Base-by-base conservation (phyloP, 345 rosid species). In the Limnanthes douglasii region DNA sequence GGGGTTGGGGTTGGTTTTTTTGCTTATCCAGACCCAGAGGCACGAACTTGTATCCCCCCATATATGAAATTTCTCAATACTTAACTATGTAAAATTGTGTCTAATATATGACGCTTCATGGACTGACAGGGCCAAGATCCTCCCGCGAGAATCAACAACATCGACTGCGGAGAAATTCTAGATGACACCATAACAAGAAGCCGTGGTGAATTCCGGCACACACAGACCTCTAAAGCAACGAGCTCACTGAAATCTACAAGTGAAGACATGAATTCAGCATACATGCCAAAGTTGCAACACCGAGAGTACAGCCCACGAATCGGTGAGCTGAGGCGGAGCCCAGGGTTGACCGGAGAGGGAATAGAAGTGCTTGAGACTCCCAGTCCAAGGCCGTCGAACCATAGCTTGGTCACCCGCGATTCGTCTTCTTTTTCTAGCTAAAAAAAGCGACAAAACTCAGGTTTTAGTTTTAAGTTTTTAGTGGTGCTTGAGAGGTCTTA, bases 181-280 rank as follows among this genome's bases (percentile, higher is more conserved):
- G 90, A 78, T 43, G 79, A 55, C 38, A 51, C 73, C 11, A 57
- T 78, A 36, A 78, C 79, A 38, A 56, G 90, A 65, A 70, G 79
- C 59, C 72, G 90, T 5, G 83, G 83, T 18, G 90, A 78, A 69
- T 39, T n/a, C n/a, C 79, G 79, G 18, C 57, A 9, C 21, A 14
- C 49, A n/a, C 72, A 50, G 8, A 73, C 79, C 44, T 76, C 77
- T 16, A 78, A 65, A 59, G 33, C 60, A 30, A 65, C 76, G 11
- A 70, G 83, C 39, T 54, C 74, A 10, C 49, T 65, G 12, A 60
- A 68, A 6, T 20, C 47, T 49, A 51, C 77, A 9, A 28, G 25
- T 0, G 59, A 54, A n/a, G 66, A 56, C 35, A 50, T 52, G 24
- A 68, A 60, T 49, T 28, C 68, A 11, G 34, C 54, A 34, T 41